Evolutionary conservation across 2,329 filamentous ascomycete genomes (phyloP), one percentile per base, ranked within the genome.

Genomic region (Akanthomyces lecanii): DNA sequence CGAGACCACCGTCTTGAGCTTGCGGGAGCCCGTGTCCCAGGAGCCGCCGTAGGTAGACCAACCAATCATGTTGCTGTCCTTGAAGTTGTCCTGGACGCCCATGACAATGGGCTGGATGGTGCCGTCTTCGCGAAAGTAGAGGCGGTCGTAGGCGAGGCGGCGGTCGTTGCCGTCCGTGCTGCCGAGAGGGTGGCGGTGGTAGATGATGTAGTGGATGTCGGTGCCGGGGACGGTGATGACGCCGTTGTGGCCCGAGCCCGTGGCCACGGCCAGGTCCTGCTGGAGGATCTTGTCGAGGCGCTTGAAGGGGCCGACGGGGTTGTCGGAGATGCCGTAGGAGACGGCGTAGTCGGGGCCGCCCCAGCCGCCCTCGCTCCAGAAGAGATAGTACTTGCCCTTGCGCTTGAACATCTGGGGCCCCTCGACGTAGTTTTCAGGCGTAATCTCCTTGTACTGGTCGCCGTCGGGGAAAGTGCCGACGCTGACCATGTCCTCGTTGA

Each of bases 331-430:
- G 10, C 77, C 78, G 64, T 81, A 81, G 18, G 78, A 78, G 18
- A 81, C 74, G 11, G 75, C 73, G 67, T 81, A 81, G 68, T 80
- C 77, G 8, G 78, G 75, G 1, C 80, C 79, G 1, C 72, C 74
- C 80, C 80, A 82, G 28, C 78, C 78, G 0, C 79, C 79, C 58
- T 81, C 79, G 1, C 78, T 77, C 48, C 79, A 79, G 50, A 81
- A 75, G n/a, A 81, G 72, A 63, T 81, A 81, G 63, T 79, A 81
- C 40, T 73, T 76, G 7, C 69, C 72, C 5, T 70, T 77, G 73
- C 75, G 76, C 66, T 79, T 80, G 66, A 79, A 75, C 61, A 82
- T 75, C 64, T 82, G 79, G 8, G 71, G 67, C 0, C 72, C 72
- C 57, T 75, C 72, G 30, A 71, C 68, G 36, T 71, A 71, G 54